Conservation (phyloP, 345 rosid species). For the Gossypium anomalum region DNA sequence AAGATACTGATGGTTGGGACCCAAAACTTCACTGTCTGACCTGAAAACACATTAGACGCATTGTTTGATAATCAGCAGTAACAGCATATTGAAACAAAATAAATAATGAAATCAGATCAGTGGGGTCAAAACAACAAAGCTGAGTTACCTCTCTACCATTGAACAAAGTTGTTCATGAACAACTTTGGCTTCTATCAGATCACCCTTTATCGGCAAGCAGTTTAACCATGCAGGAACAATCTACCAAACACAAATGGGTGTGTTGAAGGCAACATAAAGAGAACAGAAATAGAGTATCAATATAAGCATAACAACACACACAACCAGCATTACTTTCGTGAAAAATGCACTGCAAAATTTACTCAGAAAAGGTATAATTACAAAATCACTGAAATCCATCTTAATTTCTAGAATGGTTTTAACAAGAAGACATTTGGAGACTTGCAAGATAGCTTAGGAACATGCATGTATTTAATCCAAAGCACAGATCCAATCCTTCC, state of each 20-base stretch:
- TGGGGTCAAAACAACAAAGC: not conserved
- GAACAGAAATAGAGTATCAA: not conserved
- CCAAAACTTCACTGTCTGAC: constrained; percentile 82
- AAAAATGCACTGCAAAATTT: not conserved
- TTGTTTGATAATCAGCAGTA: constrained; percentile 3
- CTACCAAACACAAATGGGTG: constrained; percentile 31
- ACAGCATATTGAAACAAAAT: not conserved
- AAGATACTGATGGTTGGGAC: constrained; percentile 82
- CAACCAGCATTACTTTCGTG: not conserved
- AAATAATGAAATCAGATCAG: not conserved
- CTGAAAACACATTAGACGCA: constrained; percentile 35
- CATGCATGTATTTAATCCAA: not conserved
- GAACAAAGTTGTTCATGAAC: constrained; percentile 95
- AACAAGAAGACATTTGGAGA: not conserved
- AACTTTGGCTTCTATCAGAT: constrained; percentile 91
- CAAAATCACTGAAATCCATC: not conserved
- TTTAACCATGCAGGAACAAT: constrained; percentile 97
- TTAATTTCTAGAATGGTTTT: not conserved
- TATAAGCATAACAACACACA: not conserved
- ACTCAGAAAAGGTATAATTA: not conserved
- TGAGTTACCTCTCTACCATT: constrained; percentile 84
- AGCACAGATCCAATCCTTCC: not conserved
- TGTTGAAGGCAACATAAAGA: not conserved
- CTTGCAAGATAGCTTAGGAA: not conserved
- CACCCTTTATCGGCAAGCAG: constrained; percentile 91